Conservation (phyloP, 2,329 filamentous ascomycete genomes). For the Diaporthe amygdali region DNA sequence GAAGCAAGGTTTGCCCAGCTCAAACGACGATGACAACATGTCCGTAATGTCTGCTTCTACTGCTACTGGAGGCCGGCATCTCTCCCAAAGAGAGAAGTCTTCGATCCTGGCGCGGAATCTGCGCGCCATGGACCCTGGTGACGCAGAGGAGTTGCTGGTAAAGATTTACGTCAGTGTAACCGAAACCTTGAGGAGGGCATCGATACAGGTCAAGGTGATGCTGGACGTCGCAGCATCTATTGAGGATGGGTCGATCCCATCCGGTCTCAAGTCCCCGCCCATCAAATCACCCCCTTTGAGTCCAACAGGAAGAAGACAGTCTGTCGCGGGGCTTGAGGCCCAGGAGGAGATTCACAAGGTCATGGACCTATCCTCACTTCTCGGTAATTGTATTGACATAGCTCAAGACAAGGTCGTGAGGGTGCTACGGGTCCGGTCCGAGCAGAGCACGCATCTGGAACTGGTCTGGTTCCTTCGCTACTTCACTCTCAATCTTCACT, state of each 20-base stretch:
- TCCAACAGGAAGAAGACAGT: constrained; percentile 47
- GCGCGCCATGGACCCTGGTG: constrained; percentile 79
- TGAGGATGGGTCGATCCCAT: constrained; percentile 45
- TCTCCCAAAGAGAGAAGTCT: constrained; percentile 87
- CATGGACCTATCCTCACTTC: constrained; percentile 77
- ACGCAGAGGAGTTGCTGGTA: constrained; percentile 82
- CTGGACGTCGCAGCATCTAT: constrained; percentile 88
- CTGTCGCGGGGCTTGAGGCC: constrained; percentile 50
- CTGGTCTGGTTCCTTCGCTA: constrained; percentile 78
- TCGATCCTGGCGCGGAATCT: constrained; percentile 87
- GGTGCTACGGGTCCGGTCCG: constrained; percentile 76
- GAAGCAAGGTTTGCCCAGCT: constrained; percentile 84
- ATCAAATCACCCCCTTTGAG: constrained; percentile 59
- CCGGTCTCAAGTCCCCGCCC: constrained; percentile 52
- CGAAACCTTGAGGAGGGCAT: constrained; percentile 83
- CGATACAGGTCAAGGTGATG: constrained; percentile 92
- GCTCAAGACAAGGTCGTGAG: constrained; percentile 80
- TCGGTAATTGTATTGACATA: constrained; percentile 81
- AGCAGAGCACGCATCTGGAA: constrained; percentile 72
- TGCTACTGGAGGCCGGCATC: constrained; percentile 66
- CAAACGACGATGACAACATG: constrained; percentile 91
- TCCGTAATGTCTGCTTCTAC: constrained; percentile 89
- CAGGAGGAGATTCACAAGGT: constrained; percentile 80
- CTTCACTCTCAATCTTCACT: constrained; percentile 81
- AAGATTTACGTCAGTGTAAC: constrained; percentile 87